These are phyloP conservation scores for Diospyros kaki DNA, from an alignment of 148 eudicot species.

Conservation along the genomic window DNA sequence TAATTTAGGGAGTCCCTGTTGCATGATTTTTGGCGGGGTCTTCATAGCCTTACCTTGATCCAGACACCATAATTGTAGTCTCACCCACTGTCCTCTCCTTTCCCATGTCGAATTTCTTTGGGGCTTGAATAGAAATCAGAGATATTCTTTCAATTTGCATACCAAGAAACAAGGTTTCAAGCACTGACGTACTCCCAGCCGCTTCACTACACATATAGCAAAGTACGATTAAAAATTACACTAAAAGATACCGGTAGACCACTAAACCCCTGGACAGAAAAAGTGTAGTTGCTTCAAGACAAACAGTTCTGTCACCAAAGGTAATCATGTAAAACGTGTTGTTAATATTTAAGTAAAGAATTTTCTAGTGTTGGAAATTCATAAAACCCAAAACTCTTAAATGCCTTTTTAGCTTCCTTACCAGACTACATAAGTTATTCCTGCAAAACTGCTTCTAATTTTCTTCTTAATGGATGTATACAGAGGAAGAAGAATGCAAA, in stretches of 20 bases:
- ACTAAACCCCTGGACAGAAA: neutral
- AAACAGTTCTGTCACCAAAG: constrained; percentile 1
- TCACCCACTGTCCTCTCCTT: too few relatives aligned
- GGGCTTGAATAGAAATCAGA: neutral
- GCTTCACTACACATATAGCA: neutral
- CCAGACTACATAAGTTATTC: constrained; percentile 38
- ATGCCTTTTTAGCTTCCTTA: constrained; percentile 30
- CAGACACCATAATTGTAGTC: too few relatives aligned
- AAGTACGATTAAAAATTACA: neutral
- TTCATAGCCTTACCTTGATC: too few relatives aligned
- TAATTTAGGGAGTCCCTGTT: too few relatives aligned
- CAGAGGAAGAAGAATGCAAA: constrained; percentile 26
- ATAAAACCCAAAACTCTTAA: constrained; percentile 24
- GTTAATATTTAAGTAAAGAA: constrained; percentile 20
- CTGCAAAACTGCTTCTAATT: constrained; percentile 51
- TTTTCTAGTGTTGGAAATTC: constrained; percentile 31
- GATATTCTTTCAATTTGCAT: neutral
- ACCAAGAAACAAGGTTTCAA: neutral
- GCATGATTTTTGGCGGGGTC: too few relatives aligned
- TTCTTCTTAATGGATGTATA: constrained; percentile 33
- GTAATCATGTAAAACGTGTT: neutral
- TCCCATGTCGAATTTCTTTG: too few relatives aligned
- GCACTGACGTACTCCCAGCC: neutral
- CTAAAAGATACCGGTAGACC: neutral
- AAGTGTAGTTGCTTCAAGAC: neutral